Evolutionary conservation across 169 alveolate genomes (phyloP), one percentile per base, ranked within the genome.

Genomic region (Plasmodium reichenowi): DNA sequence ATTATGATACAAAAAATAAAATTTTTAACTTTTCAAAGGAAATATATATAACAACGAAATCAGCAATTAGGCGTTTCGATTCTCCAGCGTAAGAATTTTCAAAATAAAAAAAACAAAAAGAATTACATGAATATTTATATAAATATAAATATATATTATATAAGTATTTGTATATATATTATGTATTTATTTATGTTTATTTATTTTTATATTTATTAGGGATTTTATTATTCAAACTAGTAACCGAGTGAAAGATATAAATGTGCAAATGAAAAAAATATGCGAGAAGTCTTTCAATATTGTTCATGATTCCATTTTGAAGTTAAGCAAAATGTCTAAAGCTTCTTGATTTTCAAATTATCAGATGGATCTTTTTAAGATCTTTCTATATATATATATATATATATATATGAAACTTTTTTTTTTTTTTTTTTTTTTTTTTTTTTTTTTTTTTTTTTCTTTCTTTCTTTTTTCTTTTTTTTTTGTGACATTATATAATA

Each of bases 1-100:
- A 86, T 63, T 72, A 72, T 64, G 72, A 54, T 50, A 52, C 72
- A 58, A 86, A 86, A 86, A 72, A 71, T 20, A 62, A 64, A 45
- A 5, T 86, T 54, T 86, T 70, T 26, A 45, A 86, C n/a, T 86
- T 86, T 72, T 60, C 92, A 32, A 86, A 64, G 47, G 88, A 86
- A 63, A 48, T 86, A 17, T 86, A 86, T 50, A 58, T 72, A 43
- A 86, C 92, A 43, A 86, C 92, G 38, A 70, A 86, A 64, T 58
- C 70, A 17, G 92, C 92, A 17, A 59, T 86, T 72, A 86, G 10
- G 58, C 76, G 72, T 32, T 86, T 86, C 56, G 92, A 86, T 45
- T 86, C 92, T 26, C 92, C 92, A 26, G 72, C 71, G 92, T 86
- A 72, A 17, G 76, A 38, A 38, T 38, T 3, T 38, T 38, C 10